Evolutionary conservation across 2,329 filamentous ascomycete genomes (phyloP), one percentile per base, ranked within the genome.

Genomic region (Passalora sequoiae): DNA sequence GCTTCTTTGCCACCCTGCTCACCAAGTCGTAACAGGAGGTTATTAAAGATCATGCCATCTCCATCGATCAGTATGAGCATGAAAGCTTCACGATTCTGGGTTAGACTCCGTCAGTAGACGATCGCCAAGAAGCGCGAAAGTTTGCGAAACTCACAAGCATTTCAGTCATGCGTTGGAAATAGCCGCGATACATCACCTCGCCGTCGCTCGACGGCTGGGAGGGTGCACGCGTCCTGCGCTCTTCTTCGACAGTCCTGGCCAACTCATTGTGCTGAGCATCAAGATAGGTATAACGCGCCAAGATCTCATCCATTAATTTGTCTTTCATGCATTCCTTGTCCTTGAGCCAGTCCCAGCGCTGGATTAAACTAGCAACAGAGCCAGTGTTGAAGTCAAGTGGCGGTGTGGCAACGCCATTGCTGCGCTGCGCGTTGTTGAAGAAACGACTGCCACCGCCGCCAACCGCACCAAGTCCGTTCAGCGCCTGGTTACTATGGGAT

Each of bases 31-130:
- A 64, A 45, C n/a, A 61, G 50, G 17, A 43, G 39, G 21, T 50
- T 49, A 33, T 53, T 54, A 47, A 64, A 63, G 33, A 74, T 58
- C 53, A 81, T 79, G 38, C 74, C 76, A 58, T 83, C 76, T 15
- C 78, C 80, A 47, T 83, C 79, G 15, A 83, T 66, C 2, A 83
- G 64, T 12, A 82, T 73, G 3, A 82, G 65, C 3, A 77, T 74
- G 52, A 80, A 82, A 0, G 77, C 72, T 47, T 77, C 75, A 20
- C 71, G 69, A 17, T 75, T 63, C 61, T 69, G 50, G 9, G 13
- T 25, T n/a, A 16, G 21, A 29, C 10, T 37, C n/a, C 24, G 28
- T 45, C 28, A 45, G 44, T 22, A 15, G 25, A 13, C 25, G 19
- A 8, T 38, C n/a, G 22, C 1, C 12, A 19, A 5, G 20, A 36